Base-by-base conservation (phyloP, 164 flowering plant genomes). In the Aristolochia fimbriata region DNA sequence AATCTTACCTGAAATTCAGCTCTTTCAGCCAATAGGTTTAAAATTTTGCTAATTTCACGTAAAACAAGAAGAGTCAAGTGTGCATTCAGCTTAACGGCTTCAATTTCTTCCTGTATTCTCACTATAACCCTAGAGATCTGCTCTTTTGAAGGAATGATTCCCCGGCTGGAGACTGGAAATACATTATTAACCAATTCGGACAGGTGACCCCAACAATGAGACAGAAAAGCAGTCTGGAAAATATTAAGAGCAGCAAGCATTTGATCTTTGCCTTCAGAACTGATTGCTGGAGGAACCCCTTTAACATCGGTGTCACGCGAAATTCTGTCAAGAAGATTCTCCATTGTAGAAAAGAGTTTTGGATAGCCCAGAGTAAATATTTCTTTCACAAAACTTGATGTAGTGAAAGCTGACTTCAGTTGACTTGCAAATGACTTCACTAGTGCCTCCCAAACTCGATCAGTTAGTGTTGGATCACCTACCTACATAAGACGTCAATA, bases 311-410 rank as follows among this genome's bases (percentile, higher is more conserved):
- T 90, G 64, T 93, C 97, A 45, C 76, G 86, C 24, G 94, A 80
- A 65, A 90, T 85, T 77, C 96, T 81, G 71, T 93, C 97, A 59
- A 93, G 86, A 61, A 87, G 82, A 78, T 84, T 86, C 62, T 88
- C 94, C 30, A 86, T 71, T 86, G 78, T 83, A 6, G 96, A 67
- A 23, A 72, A 76, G 49, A 93, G 86, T 70, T 90, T 93, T 27
- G 97, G 96, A 61, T 93, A 90, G n/a, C 96, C 99, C 51, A 63
- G 56, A 8, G 96, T 87, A 59, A 90, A 85, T 46, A 79, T 85
- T 63, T 90, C 97, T 71, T 90, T 93, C 17, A 93, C 94, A 83
- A 93, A 93, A 77, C 97, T 93, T 73, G 99, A 93, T 56, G 92
- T 80, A 17, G 87, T 86, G 74, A 83, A 93, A 63, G 78, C 81